Percentiles rank a stretch among this genome's conserved stretches.
These are phyloP conservation scores for Solanum chacoense DNA, from an alignment of 305 asterid genomes.

Conservation along the genomic window DNA sequence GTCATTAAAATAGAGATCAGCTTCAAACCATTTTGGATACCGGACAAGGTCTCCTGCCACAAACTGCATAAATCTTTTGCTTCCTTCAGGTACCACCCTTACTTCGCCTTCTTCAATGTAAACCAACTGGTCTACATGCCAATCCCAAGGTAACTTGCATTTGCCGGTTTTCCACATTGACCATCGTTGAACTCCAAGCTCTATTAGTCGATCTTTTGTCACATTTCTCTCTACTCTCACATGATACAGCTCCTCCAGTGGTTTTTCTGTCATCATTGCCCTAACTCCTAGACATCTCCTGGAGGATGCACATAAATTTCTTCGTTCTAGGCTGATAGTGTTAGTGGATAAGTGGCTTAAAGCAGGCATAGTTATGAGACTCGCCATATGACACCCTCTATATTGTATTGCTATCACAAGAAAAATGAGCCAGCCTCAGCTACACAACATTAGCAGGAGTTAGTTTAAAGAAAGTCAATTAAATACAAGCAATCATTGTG, in stretches of 20 bases:
- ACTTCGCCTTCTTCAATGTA: constrained; percentile 95
- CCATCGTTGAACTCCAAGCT: constrained; percentile 74
- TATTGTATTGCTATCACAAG: background rate
- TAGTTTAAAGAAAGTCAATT: background rate
- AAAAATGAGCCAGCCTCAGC: constrained; percentile 1
- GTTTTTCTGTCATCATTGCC: constrained; percentile 57
- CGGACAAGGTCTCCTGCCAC: constrained; percentile 87
- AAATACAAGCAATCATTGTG: background rate
- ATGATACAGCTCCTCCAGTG: constrained; percentile 84
- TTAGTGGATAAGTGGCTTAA: constrained; percentile 23
- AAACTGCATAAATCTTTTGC: constrained; percentile 61
- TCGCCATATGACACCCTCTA: constrained; percentile 27
- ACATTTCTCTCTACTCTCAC: constrained; percentile 72
- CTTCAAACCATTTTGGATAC: constrained; percentile 96
- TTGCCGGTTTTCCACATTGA: constrained; percentile 88
- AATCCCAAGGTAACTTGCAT: constrained; percentile 93
- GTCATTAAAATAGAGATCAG: constrained; percentile 76
- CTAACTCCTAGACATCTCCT: constrained; percentile 12
- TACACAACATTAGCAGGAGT: background rate
- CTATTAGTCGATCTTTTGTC: constrained; percentile 43
- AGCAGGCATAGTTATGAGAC: constrained; percentile 24
- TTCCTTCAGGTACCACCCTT: constrained; percentile 91
- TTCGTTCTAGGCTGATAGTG: constrained; percentile 4
- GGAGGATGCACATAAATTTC: background rate
- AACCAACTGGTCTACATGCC: constrained; percentile 94